phyloP scores from a whole-genome alignment of 1,139 yeast genomes.

The Suhomyces wounanorum region DNA sequence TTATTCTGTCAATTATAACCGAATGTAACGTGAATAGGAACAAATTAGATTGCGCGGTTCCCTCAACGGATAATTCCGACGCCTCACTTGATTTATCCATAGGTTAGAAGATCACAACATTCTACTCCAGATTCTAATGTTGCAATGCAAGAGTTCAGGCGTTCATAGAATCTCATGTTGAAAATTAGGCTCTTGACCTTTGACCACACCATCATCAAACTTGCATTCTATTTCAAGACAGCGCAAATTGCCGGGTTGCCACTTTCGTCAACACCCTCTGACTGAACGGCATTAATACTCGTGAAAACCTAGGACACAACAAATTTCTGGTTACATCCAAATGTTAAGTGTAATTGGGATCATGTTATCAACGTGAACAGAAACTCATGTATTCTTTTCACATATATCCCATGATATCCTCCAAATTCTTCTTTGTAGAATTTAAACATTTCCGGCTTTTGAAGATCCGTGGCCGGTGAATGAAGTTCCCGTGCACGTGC shows the following conservation, averaged over 20 bases:
- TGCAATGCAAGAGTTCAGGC: neutral
- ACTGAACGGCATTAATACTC: neutral
- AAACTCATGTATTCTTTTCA: too few species aligned
- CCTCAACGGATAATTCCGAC: neutral
- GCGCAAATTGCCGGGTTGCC: neutral
- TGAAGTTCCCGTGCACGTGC: too few species aligned
- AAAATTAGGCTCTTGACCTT: neutral
- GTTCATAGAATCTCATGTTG: too few species aligned
- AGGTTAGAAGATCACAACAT: neutral
- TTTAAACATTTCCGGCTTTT: too few species aligned
- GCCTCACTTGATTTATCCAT: neutral
- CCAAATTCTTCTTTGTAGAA: too few species aligned
- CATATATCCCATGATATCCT: too few species aligned
- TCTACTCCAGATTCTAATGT: neutral
- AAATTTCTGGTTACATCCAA: neutral
- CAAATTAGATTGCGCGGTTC: neutral
- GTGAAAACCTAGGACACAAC: neutral
- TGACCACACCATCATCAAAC: neutral
- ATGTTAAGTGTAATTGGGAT: neutral
- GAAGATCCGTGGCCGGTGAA: too few species aligned
- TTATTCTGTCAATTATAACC: neutral
- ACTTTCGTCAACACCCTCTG: neutral
- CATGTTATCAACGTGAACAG: too few species aligned
- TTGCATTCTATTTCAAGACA: neutral
- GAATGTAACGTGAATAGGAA: neutral